Conservation (phyloP, 2,329 filamentous ascomycete species). For the Alternaria hordeiaustralica region DNA sequence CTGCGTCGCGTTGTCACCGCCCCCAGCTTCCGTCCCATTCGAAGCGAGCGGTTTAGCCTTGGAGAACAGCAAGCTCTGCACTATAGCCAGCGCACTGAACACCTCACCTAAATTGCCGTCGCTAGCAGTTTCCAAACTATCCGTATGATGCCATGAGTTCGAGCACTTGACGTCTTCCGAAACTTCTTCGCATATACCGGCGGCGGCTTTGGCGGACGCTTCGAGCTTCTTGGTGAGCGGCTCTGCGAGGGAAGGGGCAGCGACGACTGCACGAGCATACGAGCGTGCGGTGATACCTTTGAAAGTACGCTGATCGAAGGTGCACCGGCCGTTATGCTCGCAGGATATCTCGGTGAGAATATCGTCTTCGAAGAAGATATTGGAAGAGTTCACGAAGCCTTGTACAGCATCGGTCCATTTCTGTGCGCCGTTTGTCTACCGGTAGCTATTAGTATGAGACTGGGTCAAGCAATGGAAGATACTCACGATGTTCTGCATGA, state of each 20-base stretch:
- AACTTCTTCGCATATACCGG: slow-evolving; percentile 16
- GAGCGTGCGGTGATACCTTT: slow-evolving; percentile 54
- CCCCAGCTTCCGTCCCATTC: not conserved
- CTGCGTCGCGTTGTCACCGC: not conserved
- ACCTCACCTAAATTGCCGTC: slow-evolving; percentile 26
- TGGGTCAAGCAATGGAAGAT: not conserved
- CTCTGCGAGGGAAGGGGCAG: slow-evolving; percentile 26
- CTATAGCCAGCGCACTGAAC: slow-evolving; percentile 27
- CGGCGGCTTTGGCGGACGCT: slow-evolving; percentile 31
- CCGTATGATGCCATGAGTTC: not conserved
- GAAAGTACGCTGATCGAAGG: slow-evolving; percentile 70
- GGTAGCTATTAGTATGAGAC: not conserved
- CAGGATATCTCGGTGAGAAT: slow-evolving; percentile 73
- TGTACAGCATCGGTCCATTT: slow-evolving; percentile 30
- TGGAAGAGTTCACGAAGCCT: slow-evolving; percentile 40
- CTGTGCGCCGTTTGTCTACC: slow-evolving; percentile 29
- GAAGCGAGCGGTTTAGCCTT: slow-evolving; percentile 10
- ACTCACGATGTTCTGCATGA: slow-evolving; percentile 57
- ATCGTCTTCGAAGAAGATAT: slow-evolving; percentile 53
- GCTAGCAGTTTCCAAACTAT: slow-evolving; percentile 3
- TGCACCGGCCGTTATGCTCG: slow-evolving; percentile 63
- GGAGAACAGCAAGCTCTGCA: slow-evolving; percentile 32
- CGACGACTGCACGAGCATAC: slow-evolving; percentile 28
- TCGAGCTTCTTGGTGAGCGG: slow-evolving; percentile 21
- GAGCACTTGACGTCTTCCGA: not conserved